Percentiles rank a stretch among this genome's conserved stretches.
Evolutionary conservation across 805 yeast genomes (phyloP).

Genomic region (Starmerella khaoyaiensis): DNA sequence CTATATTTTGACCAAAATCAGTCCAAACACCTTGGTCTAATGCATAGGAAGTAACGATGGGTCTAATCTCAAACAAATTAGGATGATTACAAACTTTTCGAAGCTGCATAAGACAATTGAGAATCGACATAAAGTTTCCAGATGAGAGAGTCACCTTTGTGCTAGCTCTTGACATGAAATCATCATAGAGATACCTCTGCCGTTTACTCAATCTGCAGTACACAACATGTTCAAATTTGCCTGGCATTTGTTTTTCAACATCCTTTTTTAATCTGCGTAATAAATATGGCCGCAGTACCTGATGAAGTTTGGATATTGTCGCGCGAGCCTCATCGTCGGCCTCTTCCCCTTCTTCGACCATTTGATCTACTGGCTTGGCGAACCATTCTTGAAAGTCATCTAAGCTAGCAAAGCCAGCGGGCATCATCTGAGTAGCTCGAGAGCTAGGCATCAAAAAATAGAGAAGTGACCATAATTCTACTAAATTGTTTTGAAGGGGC

Average conservation of each 20-base stretch:
- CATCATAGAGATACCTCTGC: constrained; percentile 85
- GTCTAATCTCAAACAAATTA: constrained; percentile 89
- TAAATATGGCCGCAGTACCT: constrained; percentile 82
- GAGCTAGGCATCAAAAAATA: constrained; percentile 94
- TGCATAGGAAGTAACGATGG: constrained; percentile 81
- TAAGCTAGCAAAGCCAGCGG: constrained; percentile 90
- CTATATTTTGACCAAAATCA: constrained; percentile 27
- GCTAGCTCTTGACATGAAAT: constrained; percentile 92
- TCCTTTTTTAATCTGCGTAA: constrained; percentile 86
- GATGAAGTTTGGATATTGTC: constrained; percentile 81
- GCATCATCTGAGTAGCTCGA: constrained; percentile 46
- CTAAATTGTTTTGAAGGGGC: constrained; percentile 86
- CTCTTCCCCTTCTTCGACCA: constrained; percentile 70
- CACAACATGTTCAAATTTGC: constrained; percentile 86
- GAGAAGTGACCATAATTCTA: constrained; percentile 90
- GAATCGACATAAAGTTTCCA: constrained; percentile 87
- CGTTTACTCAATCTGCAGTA: constrained; percentile 86
- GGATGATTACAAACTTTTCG: constrained; percentile 96
- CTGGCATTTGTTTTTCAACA: constrained; percentile 99
- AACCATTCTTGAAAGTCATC: constrained; percentile 98
- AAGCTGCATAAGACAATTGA: constrained; percentile 93
- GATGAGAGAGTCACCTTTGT: constrained; percentile 87
- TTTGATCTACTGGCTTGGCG: constrained; percentile 89
- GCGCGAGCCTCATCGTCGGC: constrained; percentile 55
- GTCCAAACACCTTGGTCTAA: constrained; percentile 51